Evolutionary conservation across 2,329 filamentous ascomycete species (phyloP), one percentile per base, ranked within the genome.

Genomic region (Emericellopsis cladophorae): DNA sequence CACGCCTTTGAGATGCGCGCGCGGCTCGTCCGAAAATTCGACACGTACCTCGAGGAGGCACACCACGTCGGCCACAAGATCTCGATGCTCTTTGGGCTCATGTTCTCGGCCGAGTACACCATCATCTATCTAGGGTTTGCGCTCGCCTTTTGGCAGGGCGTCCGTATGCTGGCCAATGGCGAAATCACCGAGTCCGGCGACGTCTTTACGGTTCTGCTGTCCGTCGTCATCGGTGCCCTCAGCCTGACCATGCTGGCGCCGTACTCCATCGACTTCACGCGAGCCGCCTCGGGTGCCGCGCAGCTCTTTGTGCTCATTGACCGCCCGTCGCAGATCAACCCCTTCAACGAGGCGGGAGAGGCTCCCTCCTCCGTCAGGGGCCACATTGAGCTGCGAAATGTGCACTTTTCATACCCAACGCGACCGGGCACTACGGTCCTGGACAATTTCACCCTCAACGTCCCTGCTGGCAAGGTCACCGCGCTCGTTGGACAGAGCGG

Each of bases 371-470:
- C 21, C 12, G 33, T 40, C 15, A 9, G 21, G 5, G 92, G 92
- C 24, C 77, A 76, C 14, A 81, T 98, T 43, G 82, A 89, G 49
- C 72, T 98, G 36, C 52, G 62, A 7, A 56, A 61, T 15, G 48
- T 72, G 26, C 55, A 50, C 1, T 68, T 70, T 43, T 51, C 59
- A 2, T 72, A 72, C 45, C 67, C 67, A 0, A 61, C 58, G 2
- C 52, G 68, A 0, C 65, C 66, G 1, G 58, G 61, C 2, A 55
- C 59, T 8, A 56, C 54, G 1, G 64, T 71, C 2, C 46, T 70
- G 8, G 52, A 66, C 10, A 49, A 62, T 31, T 62, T 71, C 24
- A 60, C 55, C 2, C 52, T 71, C 0, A 48, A 55, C 3, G 55
- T 71, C 4, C 64, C 66, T 2, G 61, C 66, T 4, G 64, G 64